These are phyloP conservation scores for Pseudocercospora cruenta DNA, from an alignment of 2,329 filamentous ascomycete genomes.

Conservation along the genomic window DNA sequence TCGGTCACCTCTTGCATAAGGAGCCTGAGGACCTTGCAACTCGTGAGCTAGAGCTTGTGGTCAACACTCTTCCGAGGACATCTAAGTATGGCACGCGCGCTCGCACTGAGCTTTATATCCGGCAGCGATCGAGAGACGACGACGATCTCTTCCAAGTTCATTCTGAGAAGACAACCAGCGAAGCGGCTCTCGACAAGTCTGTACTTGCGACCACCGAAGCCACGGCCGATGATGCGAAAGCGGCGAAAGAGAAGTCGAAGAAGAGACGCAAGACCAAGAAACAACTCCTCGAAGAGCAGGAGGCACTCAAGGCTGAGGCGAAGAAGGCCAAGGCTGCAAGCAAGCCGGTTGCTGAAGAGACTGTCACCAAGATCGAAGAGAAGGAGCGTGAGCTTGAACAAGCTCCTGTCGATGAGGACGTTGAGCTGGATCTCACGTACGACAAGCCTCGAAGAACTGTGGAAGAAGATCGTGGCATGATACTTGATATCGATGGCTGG, in stretches of 20 bases:
- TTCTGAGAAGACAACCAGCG: constrained; percentile 54
- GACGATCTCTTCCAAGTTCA: constrained; percentile 75
- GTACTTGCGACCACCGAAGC: constrained; percentile 30
- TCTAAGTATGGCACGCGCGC: constrained; percentile 76
- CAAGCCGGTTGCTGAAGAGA: constrained; percentile 38
- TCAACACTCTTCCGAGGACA: constrained; percentile 58
- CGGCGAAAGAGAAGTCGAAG: constrained; percentile 53
- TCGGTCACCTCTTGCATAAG: constrained; percentile 55
- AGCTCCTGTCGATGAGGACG: constrained; percentile 48
- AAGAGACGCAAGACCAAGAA: constrained; percentile 76
- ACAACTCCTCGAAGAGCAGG: constrained; percentile 70
- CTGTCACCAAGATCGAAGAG: constrained; percentile 42
- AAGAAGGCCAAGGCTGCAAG: constrained; percentile 36
- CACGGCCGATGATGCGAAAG: constrained; percentile 36
- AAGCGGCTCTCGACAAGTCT: constrained; percentile 27
- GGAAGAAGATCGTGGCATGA: constrained; percentile 64
- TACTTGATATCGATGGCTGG: constrained; percentile 73
- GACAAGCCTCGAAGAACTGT: constrained; percentile 65
- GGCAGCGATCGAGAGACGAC: constrained; percentile 82
- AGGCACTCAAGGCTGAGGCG: constrained; percentile 56
- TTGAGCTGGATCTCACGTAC: constrained; percentile 64
- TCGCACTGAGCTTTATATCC: constrained; percentile 67
- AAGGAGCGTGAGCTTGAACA: constrained; percentile 52
- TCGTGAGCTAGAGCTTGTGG: constrained; percentile 60
- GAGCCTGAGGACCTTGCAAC: constrained; percentile 73